These are phyloP conservation scores for Teunomyces pallodes DNA, from an alignment of 805 yeast species.

Conservation along the genomic window DNA sequence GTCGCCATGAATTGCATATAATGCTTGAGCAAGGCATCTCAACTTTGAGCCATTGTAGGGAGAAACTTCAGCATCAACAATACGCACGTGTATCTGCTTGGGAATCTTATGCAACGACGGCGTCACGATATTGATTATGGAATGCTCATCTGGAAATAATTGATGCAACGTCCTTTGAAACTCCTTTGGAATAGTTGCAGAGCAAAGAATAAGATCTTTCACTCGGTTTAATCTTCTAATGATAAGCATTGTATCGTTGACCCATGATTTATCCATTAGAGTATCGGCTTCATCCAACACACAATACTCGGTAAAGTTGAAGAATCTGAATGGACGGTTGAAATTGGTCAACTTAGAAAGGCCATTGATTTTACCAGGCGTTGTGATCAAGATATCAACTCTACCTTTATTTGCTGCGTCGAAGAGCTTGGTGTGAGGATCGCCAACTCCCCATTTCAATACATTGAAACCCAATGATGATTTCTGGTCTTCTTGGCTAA, in stretches of 20 bases:
- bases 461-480: constrained; percentile 41
- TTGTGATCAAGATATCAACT: constrained; percentile 78
- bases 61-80: constrained; percentile 69
- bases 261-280: constrained; percentile 77
- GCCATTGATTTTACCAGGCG: constrained; percentile 72
- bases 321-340: constrained; percentile 33
- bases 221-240: constrained; percentile 52
- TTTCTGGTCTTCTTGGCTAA: constrained; percentile 20
- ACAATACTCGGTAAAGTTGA: constrained; percentile 51
- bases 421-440: constrained; percentile 52
- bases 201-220: constrained; percentile 68
- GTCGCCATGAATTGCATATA: constrained; percentile 81
- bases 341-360: constrained; percentile 29
- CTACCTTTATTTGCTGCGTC: constrained; percentile 41
- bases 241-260: constrained; percentile 58
- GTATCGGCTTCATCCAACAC: constrained; percentile 96
- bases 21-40: constrained; percentile 82
- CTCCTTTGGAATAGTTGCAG: constrained; percentile 86
- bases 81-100: constrained; percentile 62
- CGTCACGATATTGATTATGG: constrained; percentile 58
- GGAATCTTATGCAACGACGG: constrained; percentile 88
- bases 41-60: constrained; percentile 85
- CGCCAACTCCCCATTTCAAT: constrained; percentile 62
- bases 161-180: constrained; percentile 61
- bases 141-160: constrained; percentile 60